Percentiles rank a stretch among this genome's conserved stretches.
phyloP scores from a whole-genome alignment of 768 basidiomycete genomes.

The Termitomyces eurrhizus region DNA sequence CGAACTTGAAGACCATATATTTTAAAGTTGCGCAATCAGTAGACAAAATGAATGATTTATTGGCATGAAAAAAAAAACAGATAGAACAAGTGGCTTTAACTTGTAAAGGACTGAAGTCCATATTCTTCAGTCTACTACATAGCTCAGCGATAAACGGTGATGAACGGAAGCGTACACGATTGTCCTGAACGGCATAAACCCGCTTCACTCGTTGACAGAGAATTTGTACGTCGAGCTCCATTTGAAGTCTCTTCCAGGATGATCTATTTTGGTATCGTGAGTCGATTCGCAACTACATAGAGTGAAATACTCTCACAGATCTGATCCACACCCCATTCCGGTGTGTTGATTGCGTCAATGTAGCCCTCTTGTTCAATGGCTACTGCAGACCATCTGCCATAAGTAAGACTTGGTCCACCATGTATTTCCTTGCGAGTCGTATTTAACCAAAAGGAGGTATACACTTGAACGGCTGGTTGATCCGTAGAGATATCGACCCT shows the following conservation, averaged over 20 bases:
- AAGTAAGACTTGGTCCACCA: conserved; percentile 40
- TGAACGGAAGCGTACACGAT: neutral
- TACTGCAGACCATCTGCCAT: conserved; percentile 39
- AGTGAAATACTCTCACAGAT: conserved; percentile 36
- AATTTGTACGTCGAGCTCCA: conserved; percentile 49
- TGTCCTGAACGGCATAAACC: neutral
- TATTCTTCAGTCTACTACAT: neutral
- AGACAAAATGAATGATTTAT: neutral
- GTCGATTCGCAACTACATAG: neutral
- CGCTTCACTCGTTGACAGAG: conserved; percentile 26
- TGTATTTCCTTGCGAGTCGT: conserved; percentile 44
- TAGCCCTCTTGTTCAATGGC: conserved; percentile 53
- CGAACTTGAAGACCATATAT: neutral
- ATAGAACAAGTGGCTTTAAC: neutral
- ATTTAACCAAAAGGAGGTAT: conserved; percentile 42
- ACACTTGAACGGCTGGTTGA: conserved; percentile 50
- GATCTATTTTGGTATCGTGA: conserved; percentile 24
- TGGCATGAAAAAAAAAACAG: neutral
- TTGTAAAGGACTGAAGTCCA: neutral
- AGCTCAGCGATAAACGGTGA: neutral
- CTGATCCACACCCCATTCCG: conserved; percentile 50
- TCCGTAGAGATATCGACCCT: conserved; percentile 48
- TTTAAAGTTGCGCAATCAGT: neutral
- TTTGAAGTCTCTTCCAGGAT: conserved; percentile 36
- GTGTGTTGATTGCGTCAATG: conserved; percentile 53